Percentiles rank a stretch among this genome's conserved stretches.
phyloP scores from a whole-genome alignment of 2,329 filamentous ascomycete genomes.

The Colletotrichum destructivum region DNA sequence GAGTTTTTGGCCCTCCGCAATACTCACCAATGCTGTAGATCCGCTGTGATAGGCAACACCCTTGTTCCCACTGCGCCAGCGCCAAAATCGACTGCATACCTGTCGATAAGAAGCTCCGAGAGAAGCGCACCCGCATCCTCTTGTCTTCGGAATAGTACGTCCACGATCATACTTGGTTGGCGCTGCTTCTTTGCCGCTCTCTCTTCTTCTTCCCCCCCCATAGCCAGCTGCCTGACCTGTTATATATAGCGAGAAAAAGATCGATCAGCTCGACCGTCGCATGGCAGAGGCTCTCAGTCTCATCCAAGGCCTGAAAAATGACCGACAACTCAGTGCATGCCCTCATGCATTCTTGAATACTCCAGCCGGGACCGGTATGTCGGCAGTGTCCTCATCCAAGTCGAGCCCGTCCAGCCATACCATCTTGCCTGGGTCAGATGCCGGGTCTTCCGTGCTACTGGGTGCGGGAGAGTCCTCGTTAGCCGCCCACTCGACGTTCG shows the following conservation, averaged over 20 bases:
- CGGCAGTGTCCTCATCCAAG: neutral
- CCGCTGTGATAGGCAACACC: slow-evolving; percentile 53
- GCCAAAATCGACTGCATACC: slow-evolving; percentile 53
- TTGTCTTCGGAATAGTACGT: slow-evolving; percentile 55
- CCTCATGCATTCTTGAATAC: slow-evolving; percentile 27
- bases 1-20: neutral
- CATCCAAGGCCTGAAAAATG: slow-evolving; percentile 50
- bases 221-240: neutral
- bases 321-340: slow-evolving; percentile 19
- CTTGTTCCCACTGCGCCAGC: slow-evolving; percentile 53
- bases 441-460: slow-evolving; percentile 27
- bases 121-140: slow-evolving; percentile 53
- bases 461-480: slow-evolving; percentile 62
- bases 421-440: slow-evolving; percentile 47
- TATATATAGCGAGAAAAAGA: slow-evolving; percentile 53
- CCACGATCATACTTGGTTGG: neutral
- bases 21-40: slow-evolving; percentile 45
- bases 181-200: no score
- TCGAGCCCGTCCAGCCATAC: no score
- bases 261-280: slow-evolving; percentile 54
- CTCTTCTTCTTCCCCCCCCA: no score
- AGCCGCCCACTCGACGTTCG: slow-evolving; percentile 62
- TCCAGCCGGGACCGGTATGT: slow-evolving; percentile 36
- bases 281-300: slow-evolving; percentile 52
- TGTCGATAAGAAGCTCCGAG: slow-evolving; percentile 48